These are phyloP conservation scores for Aspergillus glaucus DNA, from an alignment of 2,329 filamentous ascomycete species.

Conservation along the genomic window DNA sequence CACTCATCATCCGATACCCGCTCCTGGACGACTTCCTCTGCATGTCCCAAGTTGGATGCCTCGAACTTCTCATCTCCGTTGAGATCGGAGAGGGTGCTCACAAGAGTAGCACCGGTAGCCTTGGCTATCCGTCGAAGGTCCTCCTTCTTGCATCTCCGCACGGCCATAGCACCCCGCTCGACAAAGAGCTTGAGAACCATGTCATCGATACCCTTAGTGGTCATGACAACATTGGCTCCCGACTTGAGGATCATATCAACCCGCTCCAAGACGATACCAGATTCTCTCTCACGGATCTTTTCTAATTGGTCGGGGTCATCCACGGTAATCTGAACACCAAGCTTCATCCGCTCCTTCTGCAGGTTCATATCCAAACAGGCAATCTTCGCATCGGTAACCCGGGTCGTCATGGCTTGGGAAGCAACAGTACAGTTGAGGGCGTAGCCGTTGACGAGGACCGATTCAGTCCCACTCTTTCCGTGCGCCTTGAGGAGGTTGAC, in stretches of 20 bases:
- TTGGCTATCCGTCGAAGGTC: constrained; percentile 92
- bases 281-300: constrained; percentile 89
- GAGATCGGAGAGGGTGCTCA: constrained; percentile 89
- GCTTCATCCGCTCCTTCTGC: constrained; percentile 98
- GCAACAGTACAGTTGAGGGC: constrained; percentile 98
- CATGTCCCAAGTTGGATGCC: constrained; percentile 76
- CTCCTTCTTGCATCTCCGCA: constrained; percentile 97
- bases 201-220: constrained; percentile 98
- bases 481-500: constrained; percentile 99
- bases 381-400: constrained; percentile 90
- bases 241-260: constrained; percentile 98
- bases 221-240: constrained; percentile 91
- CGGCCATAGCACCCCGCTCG: constrained; percentile 91
- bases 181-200: constrained; percentile 90
- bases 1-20: constrained; percentile 98
- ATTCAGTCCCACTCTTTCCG: constrained; percentile 85
- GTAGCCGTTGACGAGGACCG: constrained; percentile 88
- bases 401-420: constrained; percentile 94
- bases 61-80: constrained; percentile 98
- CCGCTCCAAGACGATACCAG: constrained; percentile 85
- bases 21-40: constrained; percentile 96
- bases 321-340: constrained; percentile 96
- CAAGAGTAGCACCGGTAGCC: constrained; percentile 86
- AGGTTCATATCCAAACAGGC: constrained; percentile 96
- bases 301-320: constrained; percentile 96